phyloP scores from a whole-genome alignment of 345 rosid genomes.

The Luvunga scandens region DNA sequence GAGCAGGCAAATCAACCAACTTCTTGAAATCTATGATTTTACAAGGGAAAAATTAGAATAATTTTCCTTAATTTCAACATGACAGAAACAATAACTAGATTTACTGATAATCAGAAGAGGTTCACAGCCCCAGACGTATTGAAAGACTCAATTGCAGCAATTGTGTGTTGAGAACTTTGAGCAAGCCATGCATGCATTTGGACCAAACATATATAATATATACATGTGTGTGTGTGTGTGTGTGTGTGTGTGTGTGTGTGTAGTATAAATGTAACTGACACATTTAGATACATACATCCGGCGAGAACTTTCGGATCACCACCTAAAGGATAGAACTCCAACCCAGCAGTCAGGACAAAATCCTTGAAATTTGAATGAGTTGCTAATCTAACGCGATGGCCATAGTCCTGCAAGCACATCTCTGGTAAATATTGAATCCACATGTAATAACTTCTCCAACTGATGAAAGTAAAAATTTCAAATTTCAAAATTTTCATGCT shows the following conservation, averaged over 20 bases:
- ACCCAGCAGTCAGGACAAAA: conserved; percentile 94
- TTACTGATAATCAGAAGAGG: background rate
- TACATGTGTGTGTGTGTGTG: too few species aligned
- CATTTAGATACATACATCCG: conserved; percentile 67
- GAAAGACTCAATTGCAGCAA: background rate
- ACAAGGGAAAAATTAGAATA: background rate
- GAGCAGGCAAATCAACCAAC: conserved; percentile 6
- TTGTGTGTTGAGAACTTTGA: background rate
- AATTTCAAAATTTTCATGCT: background rate
- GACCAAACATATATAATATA: background rate
- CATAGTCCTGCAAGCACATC: conserved; percentile 76
- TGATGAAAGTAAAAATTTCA: background rate
- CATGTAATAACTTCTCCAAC: background rate
- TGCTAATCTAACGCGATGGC: conserved; percentile 99
- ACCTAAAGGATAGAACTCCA: conserved; percentile 93
- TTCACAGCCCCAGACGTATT: background rate
- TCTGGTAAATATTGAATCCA: conserved; percentile 4
- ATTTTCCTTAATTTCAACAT: background rate
- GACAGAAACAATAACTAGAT: background rate
- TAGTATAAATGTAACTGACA: conserved; percentile 10
- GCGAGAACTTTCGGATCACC: conserved; percentile 99
- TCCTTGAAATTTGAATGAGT: conserved; percentile 98
- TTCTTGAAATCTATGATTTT: background rate
- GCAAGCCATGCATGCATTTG: background rate
- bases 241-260: too few species aligned